These are phyloP conservation scores for Neurospora sp. DNA, from an alignment of 2,329 filamentous ascomycete genomes.

Conservation along the genomic window DNA sequence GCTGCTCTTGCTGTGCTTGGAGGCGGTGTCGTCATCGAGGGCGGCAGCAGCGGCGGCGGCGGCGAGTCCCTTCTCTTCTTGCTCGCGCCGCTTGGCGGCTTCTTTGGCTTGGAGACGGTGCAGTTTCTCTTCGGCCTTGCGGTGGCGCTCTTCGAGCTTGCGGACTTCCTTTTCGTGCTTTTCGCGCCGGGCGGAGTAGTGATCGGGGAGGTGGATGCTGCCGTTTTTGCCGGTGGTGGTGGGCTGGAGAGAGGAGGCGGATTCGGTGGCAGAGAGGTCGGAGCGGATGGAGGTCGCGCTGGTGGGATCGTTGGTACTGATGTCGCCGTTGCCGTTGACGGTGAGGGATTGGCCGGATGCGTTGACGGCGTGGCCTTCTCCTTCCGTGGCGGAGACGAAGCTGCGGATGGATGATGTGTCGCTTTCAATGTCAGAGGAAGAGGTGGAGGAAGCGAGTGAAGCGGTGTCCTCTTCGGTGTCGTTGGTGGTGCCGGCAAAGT, in stretches of 20 bases:
- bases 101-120: constrained; percentile 30
- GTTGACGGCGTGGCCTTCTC: constrained; percentile 13
- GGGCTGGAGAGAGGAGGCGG: constrained; percentile 5
- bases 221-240: neutral
- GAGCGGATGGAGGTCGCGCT: constrained; percentile 22
- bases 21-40: neutral
- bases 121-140: constrained; percentile 53
- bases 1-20: constrained; percentile 25
- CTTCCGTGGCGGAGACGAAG: constrained; percentile 39
- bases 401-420: constrained; percentile 37
- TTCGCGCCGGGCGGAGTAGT: constrained; percentile 4
- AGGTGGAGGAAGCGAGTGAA: neutral
- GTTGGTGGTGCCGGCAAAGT: constrained; percentile 20
- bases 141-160: constrained; percentile 50
- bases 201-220: constrained; percentile 15
- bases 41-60: neutral
- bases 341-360: constrained; percentile 3
- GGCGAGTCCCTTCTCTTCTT: constrained; percentile 18
- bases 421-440: constrained; percentile 22
- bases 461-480: constrained; percentile 21
- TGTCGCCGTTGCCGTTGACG: constrained; percentile 3
- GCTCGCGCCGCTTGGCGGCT: constrained; percentile 19
- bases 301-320: constrained; percentile 8
- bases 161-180: constrained; percentile 53
- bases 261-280: constrained; percentile 24